A percentile compares a stretch with the other conserved stretches of the same genome.
These are phyloP conservation scores for Ophiostoma piceae DNA, from an alignment of 2,329 filamentous ascomycete genomes.

Conservation along the genomic window DNA sequence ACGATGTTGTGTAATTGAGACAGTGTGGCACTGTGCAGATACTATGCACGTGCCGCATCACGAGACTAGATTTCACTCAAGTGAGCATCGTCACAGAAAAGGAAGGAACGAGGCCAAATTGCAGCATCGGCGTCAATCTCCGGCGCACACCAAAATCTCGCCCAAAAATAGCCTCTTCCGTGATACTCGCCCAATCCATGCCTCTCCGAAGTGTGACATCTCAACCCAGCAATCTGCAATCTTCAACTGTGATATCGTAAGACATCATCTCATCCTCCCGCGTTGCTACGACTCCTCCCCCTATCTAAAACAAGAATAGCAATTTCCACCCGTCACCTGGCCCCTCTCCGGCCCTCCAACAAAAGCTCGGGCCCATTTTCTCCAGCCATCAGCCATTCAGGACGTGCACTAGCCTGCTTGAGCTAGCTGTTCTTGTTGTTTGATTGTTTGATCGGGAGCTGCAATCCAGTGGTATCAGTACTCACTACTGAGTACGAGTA, in stretches of 20 bases:
- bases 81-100: not conserved
- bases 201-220: not conserved
- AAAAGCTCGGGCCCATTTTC: constrained; percentile 8
- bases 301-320: constrained; percentile 5
- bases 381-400: constrained; percentile 12
- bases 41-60: not conserved
- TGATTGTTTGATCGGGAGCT: not conserved
- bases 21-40: not conserved
- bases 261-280: constrained; percentile 4
- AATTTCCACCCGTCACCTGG: constrained; percentile 6
- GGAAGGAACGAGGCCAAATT: constrained; percentile 8
- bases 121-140: not conserved
- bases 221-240: not conserved
- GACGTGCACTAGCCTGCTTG: not conserved
- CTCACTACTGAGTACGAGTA: too few species aligned
- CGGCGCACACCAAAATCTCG: not conserved
- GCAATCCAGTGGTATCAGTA: not conserved
- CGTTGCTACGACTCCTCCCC: not conserved
- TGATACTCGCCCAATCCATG: not conserved
- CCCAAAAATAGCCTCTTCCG: constrained; percentile 7
- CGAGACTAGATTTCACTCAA: not conserved
- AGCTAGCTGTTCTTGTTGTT: not conserved
- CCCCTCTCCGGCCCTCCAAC: constrained; percentile 3
- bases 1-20: constrained; percentile 10
- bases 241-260: not conserved